These are phyloP conservation scores for Leccinum pachyderme DNA, from an alignment of 1,284 basidiomycete genomes.

Conservation along the genomic window DNA sequence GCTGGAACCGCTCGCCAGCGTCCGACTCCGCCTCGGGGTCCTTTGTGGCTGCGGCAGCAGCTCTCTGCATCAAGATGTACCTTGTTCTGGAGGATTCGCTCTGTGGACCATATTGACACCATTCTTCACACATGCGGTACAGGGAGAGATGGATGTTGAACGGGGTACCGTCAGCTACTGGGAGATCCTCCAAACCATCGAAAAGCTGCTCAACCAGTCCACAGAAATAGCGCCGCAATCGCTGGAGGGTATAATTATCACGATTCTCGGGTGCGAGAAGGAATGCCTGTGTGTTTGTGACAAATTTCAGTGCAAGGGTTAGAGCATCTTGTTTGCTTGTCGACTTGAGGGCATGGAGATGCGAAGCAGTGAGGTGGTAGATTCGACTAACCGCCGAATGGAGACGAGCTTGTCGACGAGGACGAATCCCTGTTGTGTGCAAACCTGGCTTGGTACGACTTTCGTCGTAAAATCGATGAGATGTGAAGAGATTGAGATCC, in stretches of 20 bases:
- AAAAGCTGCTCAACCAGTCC: constrained; percentile 86
- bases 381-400: constrained; percentile 91
- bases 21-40: constrained; percentile 48
- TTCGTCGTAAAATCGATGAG: constrained; percentile 83
- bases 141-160: constrained; percentile 76
- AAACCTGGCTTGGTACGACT: constrained; percentile 59
- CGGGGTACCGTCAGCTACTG: constrained; percentile 74
- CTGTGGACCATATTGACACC: constrained; percentile 86
- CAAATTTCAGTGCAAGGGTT: constrained; percentile 81
- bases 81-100: constrained; percentile 75
- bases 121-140: constrained; percentile 88
- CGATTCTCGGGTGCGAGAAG: constrained; percentile 71
- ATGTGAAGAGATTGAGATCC: constrained; percentile 77
- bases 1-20: constrained; percentile 68
- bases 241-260: constrained; percentile 79
- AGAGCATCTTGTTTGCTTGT: constrained; percentile 72
- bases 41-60: constrained; percentile 54
- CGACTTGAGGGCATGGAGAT: constrained; percentile 71
- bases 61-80: constrained; percentile 72
- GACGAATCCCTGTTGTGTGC: constrained; percentile 56
- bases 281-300: constrained; percentile 79
- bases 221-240: constrained; percentile 86
- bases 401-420: constrained; percentile 75
- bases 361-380: constrained; percentile 81
- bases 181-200: constrained; percentile 70